Conservation (phyloP, 805 yeast species). For the Ogataea sp. region DNA sequence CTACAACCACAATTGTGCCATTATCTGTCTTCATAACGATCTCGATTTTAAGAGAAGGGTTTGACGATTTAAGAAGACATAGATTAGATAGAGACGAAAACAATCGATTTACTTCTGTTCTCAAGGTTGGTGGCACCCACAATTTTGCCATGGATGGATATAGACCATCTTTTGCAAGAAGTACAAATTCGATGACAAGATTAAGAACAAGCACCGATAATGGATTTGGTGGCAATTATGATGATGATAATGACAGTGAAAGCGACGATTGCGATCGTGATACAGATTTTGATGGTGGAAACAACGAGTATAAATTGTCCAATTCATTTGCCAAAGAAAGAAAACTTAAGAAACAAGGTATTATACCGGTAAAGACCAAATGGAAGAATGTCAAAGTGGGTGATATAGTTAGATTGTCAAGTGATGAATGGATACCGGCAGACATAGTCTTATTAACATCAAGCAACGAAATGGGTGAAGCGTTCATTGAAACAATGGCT, state of each 20-base stretch:
- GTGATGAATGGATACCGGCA: conserved; percentile 93
- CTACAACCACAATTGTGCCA: conserved; percentile 89
- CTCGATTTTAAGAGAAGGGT: conserved; percentile 88
- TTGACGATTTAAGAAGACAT: conserved; percentile 86
- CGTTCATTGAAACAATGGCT: conserved; percentile 92
- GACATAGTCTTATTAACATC: conserved; percentile 72
- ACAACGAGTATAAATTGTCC: neutral
- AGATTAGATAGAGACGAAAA: conserved; percentile 81
- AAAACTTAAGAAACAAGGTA: conserved; percentile 10
- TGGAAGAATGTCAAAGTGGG: conserved; percentile 91
- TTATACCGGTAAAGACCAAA: conserved; percentile 16
- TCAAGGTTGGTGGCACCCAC: conserved; percentile 13
- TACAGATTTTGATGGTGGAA: conserved; percentile 6
- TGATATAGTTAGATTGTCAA: conserved; percentile 61
- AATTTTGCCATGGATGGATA: neutral
- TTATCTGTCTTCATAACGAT: conserved; percentile 77
- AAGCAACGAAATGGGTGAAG: conserved; percentile 52
- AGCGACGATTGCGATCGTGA: conserved; percentile 9
- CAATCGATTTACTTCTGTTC: conserved; percentile 38
- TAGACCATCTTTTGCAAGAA: conserved; percentile 11
- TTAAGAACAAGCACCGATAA: conserved; percentile 14
- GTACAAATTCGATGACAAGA: conserved; percentile 20
- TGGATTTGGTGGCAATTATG: conserved; percentile 10
- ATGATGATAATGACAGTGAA: conserved; percentile 2
- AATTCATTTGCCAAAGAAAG: conserved; percentile 18